Evolutionary conservation across 2,329 filamentous ascomycete species (phyloP), one percentile per base, ranked within the genome.

Genomic region (Arachnopeziza araneosa): DNA sequence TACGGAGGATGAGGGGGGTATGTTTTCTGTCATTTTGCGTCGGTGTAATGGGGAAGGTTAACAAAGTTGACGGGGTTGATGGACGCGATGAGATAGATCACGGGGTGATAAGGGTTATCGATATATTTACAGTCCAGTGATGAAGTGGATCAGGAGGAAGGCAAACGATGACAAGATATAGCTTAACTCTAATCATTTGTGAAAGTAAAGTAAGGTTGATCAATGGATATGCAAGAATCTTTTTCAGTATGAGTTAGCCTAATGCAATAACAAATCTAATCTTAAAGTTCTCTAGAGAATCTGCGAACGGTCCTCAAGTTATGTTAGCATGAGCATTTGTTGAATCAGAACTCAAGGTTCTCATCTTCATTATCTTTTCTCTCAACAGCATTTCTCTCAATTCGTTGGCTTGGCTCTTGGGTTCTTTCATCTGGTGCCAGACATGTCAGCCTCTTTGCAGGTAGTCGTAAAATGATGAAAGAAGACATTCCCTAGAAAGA

Each of bases 291-390:
- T 17, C 36, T 44, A 44, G 36, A 50, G 26, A 44, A 17, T 44
- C 6, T 19, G 10, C 6, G 17, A 44, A 19, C 17, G 12, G 61
- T 70, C 70, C 75, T 75, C 72, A 75, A 70, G 66, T 70, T 69
- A 70, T 67, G 78, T 80, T 80, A 81, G 78, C 77, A 71, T 79
- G 69, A 75, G 72, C 71, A 63, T 73, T 74, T 69, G 71, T 70
- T 66, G 64, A 64, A 44, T 67, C 65, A 58, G 65, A 75, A 72
- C 74, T 79, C 68, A 76, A 79, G 73, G 75, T 78, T 76, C 79
- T 80, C 79, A 80, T 81, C 76, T 81, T 78, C 74, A 79, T 80
- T 65, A 83, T 80, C 70, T 75, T 78, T 65, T 82, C 79, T 70
- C 76, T 78, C n/a, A 82, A 71, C 68, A 82, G 74, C 68, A 75